These are phyloP conservation scores for Vanderwaltozyma verrucispora DNA, from an alignment of 805 yeast genomes.

Conservation along the genomic window DNA sequence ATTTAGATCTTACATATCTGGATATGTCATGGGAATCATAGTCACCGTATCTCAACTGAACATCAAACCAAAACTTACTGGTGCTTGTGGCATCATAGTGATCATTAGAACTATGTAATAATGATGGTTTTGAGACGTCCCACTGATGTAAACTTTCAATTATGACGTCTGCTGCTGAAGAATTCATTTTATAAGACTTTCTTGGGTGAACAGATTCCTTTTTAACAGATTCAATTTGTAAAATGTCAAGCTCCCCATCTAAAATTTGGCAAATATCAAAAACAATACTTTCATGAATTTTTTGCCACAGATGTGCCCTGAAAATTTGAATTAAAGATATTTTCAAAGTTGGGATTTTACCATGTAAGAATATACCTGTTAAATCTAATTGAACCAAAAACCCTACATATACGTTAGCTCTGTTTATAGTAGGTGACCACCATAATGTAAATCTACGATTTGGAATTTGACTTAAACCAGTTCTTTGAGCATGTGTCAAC, in stretches of 20 bases:
- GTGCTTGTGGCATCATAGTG: conserved; percentile 43
- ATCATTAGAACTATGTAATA: conserved; percentile 64
- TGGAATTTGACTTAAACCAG: conserved; percentile 96
- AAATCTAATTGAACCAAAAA: conserved; percentile 91
- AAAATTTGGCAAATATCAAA: conserved; percentile 88
- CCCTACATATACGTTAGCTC: conserved; percentile 97
- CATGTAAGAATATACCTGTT: conserved; percentile 95
- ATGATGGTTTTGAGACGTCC: conserved; percentile 75
- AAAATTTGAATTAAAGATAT: conserved; percentile 92
- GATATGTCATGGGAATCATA: conserved; percentile 96
- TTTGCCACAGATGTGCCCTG: conserved; percentile 98
- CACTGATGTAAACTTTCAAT: conserved; percentile 67
- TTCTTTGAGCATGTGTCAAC: conserved; percentile 92
- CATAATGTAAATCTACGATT: conserved; percentile 93
- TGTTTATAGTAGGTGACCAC: conserved; percentile 99
- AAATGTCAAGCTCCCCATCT: conserved; percentile 73
- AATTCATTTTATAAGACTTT: conserved; percentile 93
- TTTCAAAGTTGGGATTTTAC: conserved; percentile 94
- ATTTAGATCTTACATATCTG: conserved; percentile 86
- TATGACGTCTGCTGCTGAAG: conserved; percentile 87
- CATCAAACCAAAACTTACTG: conserved; percentile 86
- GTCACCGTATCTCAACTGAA: conserved; percentile 92
- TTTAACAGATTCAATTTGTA: conserved; percentile 76
- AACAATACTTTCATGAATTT: conserved; percentile 91
- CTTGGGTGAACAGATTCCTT: conserved; percentile 94